phyloP scores from a whole-genome alignment of 78 protist species.

The Thecamonas trahens region DNA sequence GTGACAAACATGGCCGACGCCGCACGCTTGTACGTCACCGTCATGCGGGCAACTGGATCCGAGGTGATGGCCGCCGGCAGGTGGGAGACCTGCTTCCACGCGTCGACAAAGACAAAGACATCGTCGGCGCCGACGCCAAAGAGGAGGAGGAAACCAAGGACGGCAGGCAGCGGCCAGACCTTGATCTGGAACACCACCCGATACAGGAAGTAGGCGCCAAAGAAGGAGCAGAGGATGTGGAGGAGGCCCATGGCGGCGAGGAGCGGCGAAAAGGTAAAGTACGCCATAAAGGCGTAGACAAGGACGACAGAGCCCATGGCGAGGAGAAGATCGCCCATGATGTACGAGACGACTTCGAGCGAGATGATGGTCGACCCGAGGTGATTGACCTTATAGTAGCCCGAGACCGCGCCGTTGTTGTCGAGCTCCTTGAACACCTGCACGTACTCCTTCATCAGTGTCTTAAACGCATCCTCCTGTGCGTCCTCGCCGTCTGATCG shows the following conservation, averaged over 20 bases:
- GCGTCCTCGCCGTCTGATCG: background rate
- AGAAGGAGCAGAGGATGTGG: background rate
- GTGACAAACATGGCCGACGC: slow-evolving; percentile 7
- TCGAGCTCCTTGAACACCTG: background rate
- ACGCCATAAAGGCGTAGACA: background rate
- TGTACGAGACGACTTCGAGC: background rate
- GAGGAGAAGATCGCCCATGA: background rate
- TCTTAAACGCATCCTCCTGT: background rate
- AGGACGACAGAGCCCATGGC: background rate
- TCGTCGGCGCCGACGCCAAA: slow-evolving; percentile 43
- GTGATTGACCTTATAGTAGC: background rate
- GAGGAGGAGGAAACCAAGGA: slow-evolving; percentile 18
- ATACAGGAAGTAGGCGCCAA: slow-evolving; percentile 5
- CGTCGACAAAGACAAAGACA: slow-evolving; percentile 11
- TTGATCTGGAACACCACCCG: background rate
- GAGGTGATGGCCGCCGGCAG: background rate
- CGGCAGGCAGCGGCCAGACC: background rate
- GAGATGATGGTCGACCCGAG: background rate
- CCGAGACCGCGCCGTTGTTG: background rate
- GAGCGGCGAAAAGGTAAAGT: background rate
- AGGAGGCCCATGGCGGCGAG: slow-evolving; percentile 1
- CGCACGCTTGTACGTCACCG: background rate
- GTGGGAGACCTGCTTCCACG: background rate
- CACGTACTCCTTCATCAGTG: background rate
- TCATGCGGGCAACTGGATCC: background rate